A percentile compares a stretch with the other conserved stretches of the same genome.
Evolutionary conservation across 495 filamentous ascomycete species (phyloP).

Genomic region (Chaetomium fimeti): DNA sequence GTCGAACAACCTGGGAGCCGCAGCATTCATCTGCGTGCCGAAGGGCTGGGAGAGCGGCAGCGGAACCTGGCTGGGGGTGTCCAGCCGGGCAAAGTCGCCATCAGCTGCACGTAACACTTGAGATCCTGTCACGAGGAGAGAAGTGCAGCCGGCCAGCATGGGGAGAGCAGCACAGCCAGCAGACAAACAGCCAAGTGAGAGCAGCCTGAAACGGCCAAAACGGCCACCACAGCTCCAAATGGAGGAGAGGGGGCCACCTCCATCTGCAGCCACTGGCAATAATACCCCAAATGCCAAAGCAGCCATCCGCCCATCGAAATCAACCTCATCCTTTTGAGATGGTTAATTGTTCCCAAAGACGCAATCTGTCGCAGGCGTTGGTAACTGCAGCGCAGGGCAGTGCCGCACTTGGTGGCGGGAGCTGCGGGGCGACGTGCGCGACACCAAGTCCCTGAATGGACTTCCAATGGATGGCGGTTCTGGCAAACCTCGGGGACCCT

Average conservation of each 20-base stretch:
- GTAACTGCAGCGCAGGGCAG: slow-evolving; percentile 2
- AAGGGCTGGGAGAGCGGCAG: slow-evolving; percentile 31
- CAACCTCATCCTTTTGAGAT: slow-evolving; percentile 18
- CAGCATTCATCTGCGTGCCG: slow-evolving; percentile 28
- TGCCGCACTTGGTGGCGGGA: slow-evolving; percentile 12
- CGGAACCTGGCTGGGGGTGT: slow-evolving; percentile 20
- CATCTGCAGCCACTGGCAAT: slow-evolving; percentile 17
- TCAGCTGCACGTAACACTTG: slow-evolving; percentile 34
- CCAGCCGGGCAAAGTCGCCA: slow-evolving; percentile 17
- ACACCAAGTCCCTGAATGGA: slow-evolving; percentile 6
- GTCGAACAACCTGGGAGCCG: slow-evolving; percentile 27
- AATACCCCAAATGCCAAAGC: slow-evolving; percentile 19
- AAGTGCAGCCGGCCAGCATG: slow-evolving; percentile 20
- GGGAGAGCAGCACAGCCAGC: slow-evolving; percentile 20
- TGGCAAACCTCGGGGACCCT: not conserved
- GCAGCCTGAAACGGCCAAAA: slow-evolving; percentile 12
- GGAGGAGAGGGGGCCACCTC: not conserved
- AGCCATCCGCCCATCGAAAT: slow-evolving; percentile 20
- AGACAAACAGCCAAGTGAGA: slow-evolving; percentile 17
- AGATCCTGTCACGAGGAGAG: slow-evolving; percentile 24
- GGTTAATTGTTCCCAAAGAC: slow-evolving; percentile 33
- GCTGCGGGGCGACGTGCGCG: slow-evolving; percentile 19
- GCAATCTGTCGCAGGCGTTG: slow-evolving; percentile 23
- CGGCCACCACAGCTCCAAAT: slow-evolving; percentile 2
- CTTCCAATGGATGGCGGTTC: slow-evolving; percentile 6